Evolutionary conservation across 129 eudicot genomes (phyloP), one percentile per base, ranked within the genome.

Genomic region (Chrysanthemum makinoi): DNA sequence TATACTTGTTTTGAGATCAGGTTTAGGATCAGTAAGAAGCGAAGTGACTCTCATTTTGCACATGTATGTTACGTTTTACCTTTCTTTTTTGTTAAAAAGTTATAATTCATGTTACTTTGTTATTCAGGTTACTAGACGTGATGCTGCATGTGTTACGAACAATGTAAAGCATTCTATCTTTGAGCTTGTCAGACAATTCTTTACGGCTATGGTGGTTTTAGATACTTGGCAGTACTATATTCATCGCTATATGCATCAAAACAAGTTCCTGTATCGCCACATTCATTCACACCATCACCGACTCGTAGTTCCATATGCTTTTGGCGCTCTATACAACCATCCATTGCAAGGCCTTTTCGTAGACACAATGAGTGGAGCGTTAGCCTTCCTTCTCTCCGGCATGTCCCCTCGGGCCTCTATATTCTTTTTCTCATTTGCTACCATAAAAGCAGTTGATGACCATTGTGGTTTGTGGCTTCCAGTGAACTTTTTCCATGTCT

Each of bases 381-480:
- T 93, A 30, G 79, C 98, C 22, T 92, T 92, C 82, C 89, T 92
- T 14, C 35, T 78, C 35, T 89, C 96, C 17, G 98, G 98, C 85
- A 92, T 92, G 98, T 86, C 96, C 17, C 95, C 98, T 62, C 82
- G 96, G 11, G 61, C 88, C 43, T 92, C 98, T 64, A 92, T 92
- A 62, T 92, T 89, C 88, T 92, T 92, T 83, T 89, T 92, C 79
- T 89, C 98, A 26, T 93, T 93, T 77, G 95, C 96, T 20, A 93
- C 96, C 55, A 80, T 93, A 18, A 93, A 89, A 70, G 87, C 96
- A 10, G 95, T 93, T 22, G 98, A 93, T 51, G 98, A 92, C 62
- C 98, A 92, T 72, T 92, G 96, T 61, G 98, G 98, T 49, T 77
- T 92, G 20, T 85, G 89, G 98, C 83, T 93, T 35, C 96, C 96